These are phyloP conservation scores for Pleurozium schreberi DNA, from an alignment of 225 moss, liverwort and hornwort species.

Conservation along the genomic window DNA sequence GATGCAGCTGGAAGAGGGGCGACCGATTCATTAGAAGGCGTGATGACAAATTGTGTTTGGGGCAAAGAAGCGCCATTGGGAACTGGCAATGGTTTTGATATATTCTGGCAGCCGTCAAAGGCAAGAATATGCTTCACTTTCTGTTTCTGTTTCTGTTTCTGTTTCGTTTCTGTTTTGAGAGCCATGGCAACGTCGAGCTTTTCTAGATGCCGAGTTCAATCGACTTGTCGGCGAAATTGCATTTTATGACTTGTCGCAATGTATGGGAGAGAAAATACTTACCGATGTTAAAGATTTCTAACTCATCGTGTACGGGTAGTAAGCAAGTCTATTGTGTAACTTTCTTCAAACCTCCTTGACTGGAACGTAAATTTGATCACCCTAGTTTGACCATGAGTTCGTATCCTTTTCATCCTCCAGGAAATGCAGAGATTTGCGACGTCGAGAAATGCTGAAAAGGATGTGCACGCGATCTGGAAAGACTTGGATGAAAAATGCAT, in stretches of 20 bases:
- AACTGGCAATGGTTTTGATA: conserved; percentile 46
- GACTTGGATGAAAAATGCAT: conserved; percentile 41
- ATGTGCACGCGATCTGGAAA: conserved; percentile 39
- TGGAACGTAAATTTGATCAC: not conserved
- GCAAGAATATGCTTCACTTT: conserved; percentile 3
- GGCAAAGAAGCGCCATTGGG: conserved; percentile 79
- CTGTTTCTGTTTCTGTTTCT: not conserved
- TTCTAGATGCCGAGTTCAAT: not conserved
- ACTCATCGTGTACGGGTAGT: not conserved
- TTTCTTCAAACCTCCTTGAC: not conserved
- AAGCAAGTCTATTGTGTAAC: not conserved
- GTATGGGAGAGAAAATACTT: not conserved
- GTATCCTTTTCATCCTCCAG: conserved; percentile 8
- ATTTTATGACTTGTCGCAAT: not conserved
- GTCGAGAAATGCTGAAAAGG: not conserved
- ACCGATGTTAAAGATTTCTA: not conserved
- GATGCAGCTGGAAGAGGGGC: conserved; percentile 76
- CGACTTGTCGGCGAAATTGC: not conserved
- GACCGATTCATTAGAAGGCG: conserved; percentile 46
- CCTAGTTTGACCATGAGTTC: not conserved
- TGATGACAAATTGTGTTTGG: conserved; percentile 70
- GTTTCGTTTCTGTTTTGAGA: not conserved
- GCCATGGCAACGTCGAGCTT: not conserved
- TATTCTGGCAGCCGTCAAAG: conserved; percentile 42
- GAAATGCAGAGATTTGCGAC: not conserved